phyloP scores from a whole-genome alignment of 768 basidiomycete genomes.

The Hypholoma sublateritium region DNA sequence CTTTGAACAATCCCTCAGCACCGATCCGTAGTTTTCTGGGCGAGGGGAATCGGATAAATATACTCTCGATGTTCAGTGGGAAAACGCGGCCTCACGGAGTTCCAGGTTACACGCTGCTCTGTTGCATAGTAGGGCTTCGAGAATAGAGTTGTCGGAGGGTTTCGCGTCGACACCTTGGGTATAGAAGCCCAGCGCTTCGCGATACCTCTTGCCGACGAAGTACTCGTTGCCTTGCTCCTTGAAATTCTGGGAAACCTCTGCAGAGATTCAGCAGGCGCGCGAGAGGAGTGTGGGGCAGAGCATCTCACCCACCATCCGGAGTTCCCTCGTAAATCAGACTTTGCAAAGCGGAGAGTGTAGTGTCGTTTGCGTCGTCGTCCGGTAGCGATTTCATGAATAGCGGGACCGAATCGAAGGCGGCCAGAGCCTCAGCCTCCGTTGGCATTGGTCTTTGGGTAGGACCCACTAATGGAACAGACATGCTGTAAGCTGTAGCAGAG shows the following conservation, averaged over 20 bases:
- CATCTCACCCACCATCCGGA: constrained; percentile 77
- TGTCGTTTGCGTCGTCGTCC: constrained; percentile 60
- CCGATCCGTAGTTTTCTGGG: constrained; percentile 85
- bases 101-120: constrained; percentile 93
- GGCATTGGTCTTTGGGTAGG: constrained; percentile 32
- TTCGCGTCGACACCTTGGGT: constrained; percentile 86
- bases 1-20: constrained; percentile 81
- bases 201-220: constrained; percentile 81
- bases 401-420: constrained; percentile 65
- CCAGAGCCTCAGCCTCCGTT: constrained; percentile 37
- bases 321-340: constrained; percentile 87
- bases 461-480: constrained; percentile 26
- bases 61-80: not conserved
- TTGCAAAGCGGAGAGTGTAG: constrained; percentile 78
- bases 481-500: constrained; percentile 8
- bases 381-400: constrained; percentile 94
- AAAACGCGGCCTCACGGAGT: constrained; percentile 54
- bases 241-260: constrained; percentile 90
- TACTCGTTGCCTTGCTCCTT: constrained; percentile 97
- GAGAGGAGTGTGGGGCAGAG: not conserved
- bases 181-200: constrained; percentile 90
- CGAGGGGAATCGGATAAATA: not conserved
- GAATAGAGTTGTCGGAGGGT: constrained; percentile 58
- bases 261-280: not conserved
- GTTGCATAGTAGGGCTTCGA: constrained; percentile 79